Evolutionary conservation across 345 rosid species (phyloP).

Genomic region (Eucalyptus regnans): DNA sequence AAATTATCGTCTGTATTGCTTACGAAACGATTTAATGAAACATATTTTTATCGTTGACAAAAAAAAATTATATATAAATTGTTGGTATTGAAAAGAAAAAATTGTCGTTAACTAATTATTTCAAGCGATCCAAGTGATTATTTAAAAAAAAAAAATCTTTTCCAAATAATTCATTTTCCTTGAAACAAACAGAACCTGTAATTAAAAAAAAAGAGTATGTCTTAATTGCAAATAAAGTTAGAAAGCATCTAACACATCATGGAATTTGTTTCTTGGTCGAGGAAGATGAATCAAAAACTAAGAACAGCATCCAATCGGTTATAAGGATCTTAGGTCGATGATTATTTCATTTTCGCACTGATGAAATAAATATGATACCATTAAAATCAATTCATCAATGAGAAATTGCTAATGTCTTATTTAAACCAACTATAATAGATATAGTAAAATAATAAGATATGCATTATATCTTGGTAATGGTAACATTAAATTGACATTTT

Average conservation of each 20-base stretch:
- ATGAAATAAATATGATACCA: neutral
- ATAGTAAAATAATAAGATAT: neutral
- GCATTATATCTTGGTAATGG: neutral
- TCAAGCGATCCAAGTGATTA: neutral
- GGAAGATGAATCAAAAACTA: neutral
- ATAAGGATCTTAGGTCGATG: neutral
- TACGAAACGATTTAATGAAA: neutral
- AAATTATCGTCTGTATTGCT: fast-evolving
- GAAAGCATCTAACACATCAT: neutral
- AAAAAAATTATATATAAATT: neutral
- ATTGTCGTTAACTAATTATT: neutral
- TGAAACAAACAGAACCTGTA: neutral
- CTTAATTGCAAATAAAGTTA: neutral
- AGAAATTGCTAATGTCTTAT: neutral
- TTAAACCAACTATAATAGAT: neutral
- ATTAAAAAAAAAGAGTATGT: fast-evolving
- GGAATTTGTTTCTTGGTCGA: neutral
- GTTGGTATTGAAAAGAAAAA: neutral
- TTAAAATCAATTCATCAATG: neutral
- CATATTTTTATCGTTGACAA: neutral
- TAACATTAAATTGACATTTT: neutral
- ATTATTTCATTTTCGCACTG: neutral
- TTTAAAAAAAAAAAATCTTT: neutral
- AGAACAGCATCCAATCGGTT: neutral
- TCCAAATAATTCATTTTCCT: neutral